Percentiles rank a stretch among this genome's conserved stretches.
Conservation (phyloP, 192 early-diverging fungal genomes). For the Mortierella claussenii region DNA sequence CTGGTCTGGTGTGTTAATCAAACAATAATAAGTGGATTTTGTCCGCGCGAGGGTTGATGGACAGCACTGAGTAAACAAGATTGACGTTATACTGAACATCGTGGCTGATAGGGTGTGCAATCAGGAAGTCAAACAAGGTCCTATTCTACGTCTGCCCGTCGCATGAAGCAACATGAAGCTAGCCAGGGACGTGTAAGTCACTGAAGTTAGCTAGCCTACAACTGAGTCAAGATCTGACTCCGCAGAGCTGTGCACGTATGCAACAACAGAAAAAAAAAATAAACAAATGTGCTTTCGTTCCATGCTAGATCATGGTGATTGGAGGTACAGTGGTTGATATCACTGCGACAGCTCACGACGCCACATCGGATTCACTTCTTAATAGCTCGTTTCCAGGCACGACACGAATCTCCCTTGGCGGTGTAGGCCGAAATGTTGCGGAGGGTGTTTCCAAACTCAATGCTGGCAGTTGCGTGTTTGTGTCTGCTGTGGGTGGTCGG, state of each 20-base stretch:
- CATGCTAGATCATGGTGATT: conserved; percentile 75
- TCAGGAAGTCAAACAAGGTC: conserved; percentile 2
- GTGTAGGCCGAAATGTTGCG: conserved; percentile 94
- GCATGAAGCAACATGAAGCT: conserved; percentile 13
- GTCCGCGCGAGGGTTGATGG: background rate
- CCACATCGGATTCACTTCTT: conserved; percentile 25
- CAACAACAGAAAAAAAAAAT: conserved; percentile 4
- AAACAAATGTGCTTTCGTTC: background rate
- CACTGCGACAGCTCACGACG: conserved; percentile 60
- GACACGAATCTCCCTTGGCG: conserved; percentile 76
- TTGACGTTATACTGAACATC: background rate
- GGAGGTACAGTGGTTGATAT: conserved; percentile 93
- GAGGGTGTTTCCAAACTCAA: conserved; percentile 76
- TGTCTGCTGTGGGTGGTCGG: conserved; percentile 71
- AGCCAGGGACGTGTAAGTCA: conserved; percentile 28
- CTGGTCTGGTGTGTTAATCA: conserved; percentile 18
- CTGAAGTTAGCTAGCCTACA: background rate
- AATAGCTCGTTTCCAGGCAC: conserved; percentile 81
- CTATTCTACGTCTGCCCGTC: conserved; percentile 32
- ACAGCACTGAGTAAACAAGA: background rate
- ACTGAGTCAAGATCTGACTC: no score
- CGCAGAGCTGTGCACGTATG: no score
- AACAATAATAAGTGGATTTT: background rate
- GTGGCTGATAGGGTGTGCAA: background rate
- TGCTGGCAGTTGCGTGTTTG: conserved; percentile 68